phyloP scores from a whole-genome alignment of 164 flowering plant species.

The Pachysandra terminalis region DNA sequence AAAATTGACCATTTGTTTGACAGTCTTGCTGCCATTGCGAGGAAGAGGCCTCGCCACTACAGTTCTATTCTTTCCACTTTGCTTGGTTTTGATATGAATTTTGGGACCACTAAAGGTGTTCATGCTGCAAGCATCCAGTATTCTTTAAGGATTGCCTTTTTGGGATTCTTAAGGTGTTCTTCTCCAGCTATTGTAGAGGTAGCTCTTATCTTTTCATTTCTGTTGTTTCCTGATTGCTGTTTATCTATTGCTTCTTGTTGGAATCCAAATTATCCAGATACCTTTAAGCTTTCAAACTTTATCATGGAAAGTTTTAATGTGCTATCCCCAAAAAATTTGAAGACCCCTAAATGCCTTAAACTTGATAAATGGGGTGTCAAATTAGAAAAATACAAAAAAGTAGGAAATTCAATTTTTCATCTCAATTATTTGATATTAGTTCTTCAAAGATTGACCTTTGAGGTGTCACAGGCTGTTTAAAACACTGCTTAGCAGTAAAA shows the following conservation, averaged over 20 bases:
- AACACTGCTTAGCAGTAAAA: too few species aligned
- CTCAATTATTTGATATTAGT: too few species aligned
- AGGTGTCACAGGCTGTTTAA: too few species aligned
- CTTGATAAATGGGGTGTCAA: too few species aligned
- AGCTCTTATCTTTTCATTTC: conserved; percentile 5
- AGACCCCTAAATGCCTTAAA: too few species aligned
- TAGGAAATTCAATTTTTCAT: too few species aligned
- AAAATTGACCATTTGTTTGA: conserved; percentile 14
- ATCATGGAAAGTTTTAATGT: too few species aligned
- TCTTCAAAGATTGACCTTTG: too few species aligned
- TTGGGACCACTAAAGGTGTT: conserved; percentile 49
- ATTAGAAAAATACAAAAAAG: too few species aligned
- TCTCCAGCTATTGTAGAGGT: conserved; percentile 77
- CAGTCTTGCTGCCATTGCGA: conserved; percentile 92
- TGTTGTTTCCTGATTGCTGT: not conserved
- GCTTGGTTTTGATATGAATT: conserved; percentile 62
- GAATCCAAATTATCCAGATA: not conserved
- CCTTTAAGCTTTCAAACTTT: too few species aligned
- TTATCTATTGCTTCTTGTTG: not conserved
- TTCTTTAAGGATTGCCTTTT: conserved; percentile 80
- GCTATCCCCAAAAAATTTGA: too few species aligned
- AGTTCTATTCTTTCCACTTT: conserved; percentile 49
- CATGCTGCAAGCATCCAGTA: conserved; percentile 81
- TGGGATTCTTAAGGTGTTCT: conserved; percentile 86
- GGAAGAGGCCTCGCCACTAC: conserved; percentile 74